A percentile compares a stretch with the other conserved stretches of the same genome.
These are phyloP conservation scores for Heliamphora pulchella DNA, from an alignment of 179 eudicot genomes.

Conservation along the genomic window DNA sequence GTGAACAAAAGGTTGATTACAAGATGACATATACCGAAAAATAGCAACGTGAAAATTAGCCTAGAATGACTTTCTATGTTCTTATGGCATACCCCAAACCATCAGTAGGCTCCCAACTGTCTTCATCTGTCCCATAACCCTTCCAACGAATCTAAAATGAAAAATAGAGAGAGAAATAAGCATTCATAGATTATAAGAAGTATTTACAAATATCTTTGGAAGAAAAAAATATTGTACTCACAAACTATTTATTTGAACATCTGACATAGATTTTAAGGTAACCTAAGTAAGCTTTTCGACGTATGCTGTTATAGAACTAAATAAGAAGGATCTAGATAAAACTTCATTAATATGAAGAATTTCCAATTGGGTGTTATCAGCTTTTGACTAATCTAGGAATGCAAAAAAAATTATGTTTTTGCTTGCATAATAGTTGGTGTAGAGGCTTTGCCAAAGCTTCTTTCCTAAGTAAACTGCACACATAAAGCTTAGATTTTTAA, in stretches of 20 bases:
- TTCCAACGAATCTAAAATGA: conserved; percentile 62
- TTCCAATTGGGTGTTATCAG: no score
- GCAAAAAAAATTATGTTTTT: no score
- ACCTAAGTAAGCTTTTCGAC: neutral
- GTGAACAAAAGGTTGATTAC: neutral
- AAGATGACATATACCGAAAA: neutral
- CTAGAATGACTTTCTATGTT: no score
- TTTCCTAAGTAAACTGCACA: neutral
- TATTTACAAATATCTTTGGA: neutral
- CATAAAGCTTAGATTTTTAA: no score
- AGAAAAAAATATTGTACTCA: neutral
- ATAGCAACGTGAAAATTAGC: neutral
- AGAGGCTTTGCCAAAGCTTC: neutral
- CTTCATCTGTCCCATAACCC: conserved; percentile 61
- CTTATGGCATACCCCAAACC: conserved; percentile 50
- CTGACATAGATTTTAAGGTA: neutral
- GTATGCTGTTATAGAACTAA: neutral
- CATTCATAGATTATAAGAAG: neutral
- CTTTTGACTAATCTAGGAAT: no score
- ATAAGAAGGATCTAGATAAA: neutral
- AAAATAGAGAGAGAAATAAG: neutral
- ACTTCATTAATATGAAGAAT: neutral
- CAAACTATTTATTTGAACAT: neutral
- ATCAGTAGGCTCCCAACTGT: conserved; percentile 80
- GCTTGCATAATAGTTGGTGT: no score